These are phyloP conservation scores for Aspergillus fischeri DNA, from an alignment of 2,329 filamentous ascomycete species.

Conservation along the genomic window DNA sequence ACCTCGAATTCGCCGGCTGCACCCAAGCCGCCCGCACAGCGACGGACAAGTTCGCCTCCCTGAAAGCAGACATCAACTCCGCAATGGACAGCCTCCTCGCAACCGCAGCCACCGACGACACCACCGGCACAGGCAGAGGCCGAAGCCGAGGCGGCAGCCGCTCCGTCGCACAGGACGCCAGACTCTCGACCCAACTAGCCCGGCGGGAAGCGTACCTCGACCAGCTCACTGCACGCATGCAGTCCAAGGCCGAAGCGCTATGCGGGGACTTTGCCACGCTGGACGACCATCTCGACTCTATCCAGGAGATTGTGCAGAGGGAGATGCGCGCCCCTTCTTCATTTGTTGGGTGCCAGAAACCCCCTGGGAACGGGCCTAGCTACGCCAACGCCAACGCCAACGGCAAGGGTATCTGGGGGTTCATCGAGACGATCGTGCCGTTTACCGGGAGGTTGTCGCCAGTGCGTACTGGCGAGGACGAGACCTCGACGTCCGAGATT, in stretches of 20 bases:
- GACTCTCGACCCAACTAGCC: constrained; percentile 26
- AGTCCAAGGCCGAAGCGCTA: constrained; percentile 30
- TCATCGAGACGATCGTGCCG: constrained; percentile 7
- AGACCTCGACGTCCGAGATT: neutral
- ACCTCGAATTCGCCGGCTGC: constrained; percentile 36
- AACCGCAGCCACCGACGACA: constrained; percentile 11
- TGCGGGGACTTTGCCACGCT: constrained; percentile 25
- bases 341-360: neutral
- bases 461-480: neutral
- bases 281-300: constrained; percentile 34
- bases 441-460: constrained; percentile 1
- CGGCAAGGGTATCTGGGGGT: neutral
- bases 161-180: constrained; percentile 21
- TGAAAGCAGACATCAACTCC: constrained; percentile 33
- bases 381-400: neutral
- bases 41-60: constrained; percentile 30
- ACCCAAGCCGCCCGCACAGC: constrained; percentile 29
- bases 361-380: no score
- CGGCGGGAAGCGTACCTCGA: constrained; percentile 32
- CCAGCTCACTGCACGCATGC: constrained; percentile 29
- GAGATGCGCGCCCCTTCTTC: constrained; percentile 7
- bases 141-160: constrained; percentile 3
- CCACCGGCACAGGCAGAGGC: constrained; percentile 7
- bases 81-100: constrained; percentile 32
- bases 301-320: constrained; percentile 26